A percentile compares a stretch with the other conserved stretches of the same genome.
Conservation (phyloP, 73 alveolate genomes). For the Tetrahymena borealis region DNA sequence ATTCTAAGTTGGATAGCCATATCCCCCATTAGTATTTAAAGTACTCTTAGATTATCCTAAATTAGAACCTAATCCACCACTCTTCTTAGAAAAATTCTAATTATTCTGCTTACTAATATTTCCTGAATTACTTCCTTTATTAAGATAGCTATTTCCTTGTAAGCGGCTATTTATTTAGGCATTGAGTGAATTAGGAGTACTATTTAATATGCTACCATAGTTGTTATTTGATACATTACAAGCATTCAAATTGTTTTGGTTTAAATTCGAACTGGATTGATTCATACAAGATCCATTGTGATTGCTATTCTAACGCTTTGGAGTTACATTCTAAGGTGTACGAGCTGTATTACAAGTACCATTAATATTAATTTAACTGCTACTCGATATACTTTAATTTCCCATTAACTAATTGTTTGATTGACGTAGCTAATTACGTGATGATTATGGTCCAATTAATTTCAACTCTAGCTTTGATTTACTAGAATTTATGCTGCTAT, state of each 20-base stretch:
- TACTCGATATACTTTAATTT: neutral
- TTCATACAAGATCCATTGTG: neutral
- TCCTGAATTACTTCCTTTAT: neutral
- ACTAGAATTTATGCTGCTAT: neutral
- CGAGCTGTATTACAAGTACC: neutral
- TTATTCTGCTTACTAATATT: neutral
- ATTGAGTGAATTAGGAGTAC: neutral
- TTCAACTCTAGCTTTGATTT: neutral
- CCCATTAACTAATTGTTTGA: neutral
- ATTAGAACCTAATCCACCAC: neutral
- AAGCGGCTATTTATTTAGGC: neutral
- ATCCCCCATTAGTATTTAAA: neutral
- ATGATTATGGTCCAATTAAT: neutral
- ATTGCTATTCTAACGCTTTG: neutral
- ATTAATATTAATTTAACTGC: neutral
- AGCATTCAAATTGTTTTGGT: neutral
- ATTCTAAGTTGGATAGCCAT: neutral
- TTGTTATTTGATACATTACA: neutral
- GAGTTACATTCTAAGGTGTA: neutral
- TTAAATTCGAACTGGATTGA: neutral
- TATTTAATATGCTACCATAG: neutral
- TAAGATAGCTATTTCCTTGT: neutral
- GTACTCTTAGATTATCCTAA: neutral
- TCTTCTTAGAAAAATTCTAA: neutral
- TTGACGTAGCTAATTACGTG: neutral